Evolutionary conservation across 805 yeast species (phyloP).

Genomic region (Monosporozyma siamensis): DNA sequence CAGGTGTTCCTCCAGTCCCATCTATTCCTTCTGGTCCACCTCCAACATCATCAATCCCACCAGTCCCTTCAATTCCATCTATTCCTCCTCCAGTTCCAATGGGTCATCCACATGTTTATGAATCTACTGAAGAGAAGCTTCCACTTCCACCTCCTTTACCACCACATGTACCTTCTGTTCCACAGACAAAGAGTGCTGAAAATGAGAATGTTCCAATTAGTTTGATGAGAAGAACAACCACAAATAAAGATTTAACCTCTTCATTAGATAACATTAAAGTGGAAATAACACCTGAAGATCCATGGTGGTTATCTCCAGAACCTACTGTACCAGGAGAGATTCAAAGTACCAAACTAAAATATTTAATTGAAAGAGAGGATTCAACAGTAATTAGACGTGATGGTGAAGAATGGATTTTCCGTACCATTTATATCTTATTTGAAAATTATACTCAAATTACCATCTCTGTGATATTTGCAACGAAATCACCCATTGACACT

Average conservation of each 20-base stretch:
- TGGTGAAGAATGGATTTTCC: slow-evolving; percentile 36
- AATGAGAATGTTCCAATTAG: slow-evolving; percentile 6
- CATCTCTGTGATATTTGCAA: slow-evolving; percentile 49
- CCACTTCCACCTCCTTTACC: slow-evolving; percentile 22
- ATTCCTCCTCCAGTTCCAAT: slow-evolving; percentile 1
- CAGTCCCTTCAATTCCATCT: background rate
- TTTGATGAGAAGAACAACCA: slow-evolving; percentile 10
- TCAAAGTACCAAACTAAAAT: slow-evolving; percentile 13
- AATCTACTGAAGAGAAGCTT: slow-evolving; percentile 6
- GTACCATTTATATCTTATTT: slow-evolving; percentile 64
- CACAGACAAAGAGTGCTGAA: background rate
- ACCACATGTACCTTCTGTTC: slow-evolving; percentile 6
- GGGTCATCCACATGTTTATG: slow-evolving; percentile 1
- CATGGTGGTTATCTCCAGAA: slow-evolving; percentile 58
- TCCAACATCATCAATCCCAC: slow-evolving; percentile 2
- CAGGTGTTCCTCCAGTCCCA: slow-evolving; percentile 5
- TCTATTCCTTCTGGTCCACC: background rate
- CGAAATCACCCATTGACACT: slow-evolving; percentile 44
- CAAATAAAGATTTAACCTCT: slow-evolving; percentile 10
- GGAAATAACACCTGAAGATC: slow-evolving; percentile 27
- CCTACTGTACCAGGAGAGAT: slow-evolving; percentile 41
- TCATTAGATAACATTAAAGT: slow-evolving; percentile 12
- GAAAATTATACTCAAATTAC: slow-evolving; percentile 62
- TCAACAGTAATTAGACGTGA: slow-evolving; percentile 47
- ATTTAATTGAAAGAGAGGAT: slow-evolving; percentile 56